Evolutionary conservation across 2,329 filamentous ascomycete species (phyloP).

Genomic region (Neofusicoccum sp.): DNA sequence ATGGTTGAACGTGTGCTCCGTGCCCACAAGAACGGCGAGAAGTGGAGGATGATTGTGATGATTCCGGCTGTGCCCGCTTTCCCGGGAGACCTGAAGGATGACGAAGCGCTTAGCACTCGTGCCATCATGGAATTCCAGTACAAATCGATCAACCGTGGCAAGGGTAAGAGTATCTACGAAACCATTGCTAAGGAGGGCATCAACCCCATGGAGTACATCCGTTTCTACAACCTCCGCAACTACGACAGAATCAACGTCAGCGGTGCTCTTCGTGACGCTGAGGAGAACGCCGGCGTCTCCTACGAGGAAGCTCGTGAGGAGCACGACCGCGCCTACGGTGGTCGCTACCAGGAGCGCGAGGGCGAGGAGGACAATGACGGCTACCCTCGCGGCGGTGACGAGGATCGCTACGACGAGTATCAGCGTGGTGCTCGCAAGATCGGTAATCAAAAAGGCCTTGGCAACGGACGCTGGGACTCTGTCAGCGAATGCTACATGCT

Average conservation of each 20-base stretch:
- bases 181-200: slow-evolving; percentile 63
- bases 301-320: slow-evolving; percentile 67
- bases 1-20: slow-evolving; percentile 75
- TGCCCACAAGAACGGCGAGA: slow-evolving; percentile 62
- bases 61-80: slow-evolving; percentile 83
- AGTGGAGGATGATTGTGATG: slow-evolving; percentile 72
- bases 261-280: slow-evolving; percentile 58
- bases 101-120: slow-evolving; percentile 71
- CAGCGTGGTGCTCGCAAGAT: slow-evolving; percentile 65
- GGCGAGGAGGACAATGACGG: slow-evolving; percentile 27
- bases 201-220: slow-evolving; percentile 70
- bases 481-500: slow-evolving; percentile 84
- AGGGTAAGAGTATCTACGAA: slow-evolving; percentile 73
- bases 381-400: slow-evolving; percentile 25
- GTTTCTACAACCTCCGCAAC: slow-evolving; percentile 81
- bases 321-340: slow-evolving; percentile 56
- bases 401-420: slow-evolving; percentile 63
- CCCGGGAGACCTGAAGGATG: slow-evolving; percentile 72
- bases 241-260: slow-evolving; percentile 80
- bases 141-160: slow-evolving; percentile 70
- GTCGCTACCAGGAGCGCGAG: slow-evolving; percentile 33
- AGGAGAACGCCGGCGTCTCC: slow-evolving; percentile 62
- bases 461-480: slow-evolving; percentile 66
- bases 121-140: slow-evolving; percentile 92
- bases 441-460: slow-evolving; percentile 44